Percentiles rank a stretch among this genome's conserved stretches.
phyloP scores from a whole-genome alignment of 2,329 filamentous ascomycete genomes.

The Ceratocystiopsis sp. region DNA sequence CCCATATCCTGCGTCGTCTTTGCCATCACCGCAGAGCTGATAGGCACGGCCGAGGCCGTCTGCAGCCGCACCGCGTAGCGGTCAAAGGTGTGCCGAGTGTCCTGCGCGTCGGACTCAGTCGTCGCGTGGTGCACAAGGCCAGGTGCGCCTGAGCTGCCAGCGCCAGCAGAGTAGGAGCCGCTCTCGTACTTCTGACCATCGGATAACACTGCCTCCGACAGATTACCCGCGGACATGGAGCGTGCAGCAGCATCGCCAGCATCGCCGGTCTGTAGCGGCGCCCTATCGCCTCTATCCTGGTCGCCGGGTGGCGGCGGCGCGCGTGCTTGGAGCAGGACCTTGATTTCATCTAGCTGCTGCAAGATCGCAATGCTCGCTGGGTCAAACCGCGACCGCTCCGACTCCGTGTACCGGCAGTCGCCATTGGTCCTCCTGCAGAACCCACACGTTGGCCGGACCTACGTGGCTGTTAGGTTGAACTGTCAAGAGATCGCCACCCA shows the following conservation, averaged over 20 bases:
- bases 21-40: slow-evolving; percentile 1
- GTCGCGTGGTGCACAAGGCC: too few relatives aligned
- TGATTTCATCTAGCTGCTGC: slow-evolving; percentile 25
- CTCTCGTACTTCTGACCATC: too few relatives aligned
- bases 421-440: slow-evolving; percentile 18
- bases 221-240: too few relatives aligned
- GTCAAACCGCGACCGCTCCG: slow-evolving; percentile 27
- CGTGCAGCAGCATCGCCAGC: too few relatives aligned
- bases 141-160: too few relatives aligned
- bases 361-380: slow-evolving; percentile 32
- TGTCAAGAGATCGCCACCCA: too few relatives aligned
- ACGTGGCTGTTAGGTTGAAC: too few relatives aligned
- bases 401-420: slow-evolving; percentile 19
- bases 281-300: not conserved
- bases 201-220: too few relatives aligned
- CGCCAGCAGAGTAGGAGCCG: too few relatives aligned
- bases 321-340: slow-evolving; percentile 14
- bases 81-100: not conserved
- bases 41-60: slow-evolving; percentile 1
- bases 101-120: too few relatives aligned
- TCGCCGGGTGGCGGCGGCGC: not conserved
- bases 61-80: not conserved
- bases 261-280: too few relatives aligned
- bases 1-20: slow-evolving; percentile 3
- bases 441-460: slow-evolving; percentile 17